Conservation (phyloP, 2,329 filamentous ascomycete species). For the Neonectria ditissima region DNA sequence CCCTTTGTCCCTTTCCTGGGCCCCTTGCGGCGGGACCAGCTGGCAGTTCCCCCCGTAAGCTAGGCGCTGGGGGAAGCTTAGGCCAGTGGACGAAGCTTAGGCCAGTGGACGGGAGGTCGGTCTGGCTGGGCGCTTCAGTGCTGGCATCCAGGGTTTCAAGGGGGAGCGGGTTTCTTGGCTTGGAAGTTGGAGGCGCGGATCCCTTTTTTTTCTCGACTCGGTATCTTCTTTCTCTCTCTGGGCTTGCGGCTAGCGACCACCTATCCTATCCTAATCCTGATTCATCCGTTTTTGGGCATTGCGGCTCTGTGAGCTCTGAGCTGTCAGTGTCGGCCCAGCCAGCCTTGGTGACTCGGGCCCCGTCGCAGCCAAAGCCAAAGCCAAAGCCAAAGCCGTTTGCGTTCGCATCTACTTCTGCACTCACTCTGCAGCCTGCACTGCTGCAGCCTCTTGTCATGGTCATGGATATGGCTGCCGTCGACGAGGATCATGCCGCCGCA, state of each 20-base stretch:
- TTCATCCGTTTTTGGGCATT: constrained; percentile 27
- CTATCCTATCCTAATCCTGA: constrained; percentile 29
- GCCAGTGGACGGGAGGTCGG: constrained; percentile 9
- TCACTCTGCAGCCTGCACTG: constrained; percentile 21
- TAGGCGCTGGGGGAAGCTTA: constrained; percentile 10
- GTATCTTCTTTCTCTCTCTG: constrained; percentile 33
- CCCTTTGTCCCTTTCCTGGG: background rate
- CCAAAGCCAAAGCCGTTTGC: constrained; percentile 20
- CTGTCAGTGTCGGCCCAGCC: constrained; percentile 18
- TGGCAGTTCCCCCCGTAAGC: background rate
- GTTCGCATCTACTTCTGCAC: constrained; percentile 23
- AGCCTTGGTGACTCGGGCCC: background rate
- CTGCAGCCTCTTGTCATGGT: constrained; percentile 11
- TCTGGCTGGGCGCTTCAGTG: constrained; percentile 13
- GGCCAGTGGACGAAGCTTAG: constrained; percentile 19
- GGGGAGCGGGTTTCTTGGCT: constrained; percentile 9
- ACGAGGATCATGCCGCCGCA: constrained; percentile 44
- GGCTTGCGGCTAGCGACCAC: constrained; percentile 36
- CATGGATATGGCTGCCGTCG: constrained; percentile 44
- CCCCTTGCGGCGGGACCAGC: background rate
- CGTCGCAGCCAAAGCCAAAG: constrained; percentile 18
- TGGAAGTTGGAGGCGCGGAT: constrained; percentile 32
- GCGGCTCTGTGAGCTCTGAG: constrained; percentile 39
- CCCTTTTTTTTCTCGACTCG: constrained; percentile 35
- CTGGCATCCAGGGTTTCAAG: constrained; percentile 15